These are phyloP conservation scores for Penicillium parvum DNA, from an alignment of 495 filamentous ascomycete genomes.

Conservation along the genomic window DNA sequence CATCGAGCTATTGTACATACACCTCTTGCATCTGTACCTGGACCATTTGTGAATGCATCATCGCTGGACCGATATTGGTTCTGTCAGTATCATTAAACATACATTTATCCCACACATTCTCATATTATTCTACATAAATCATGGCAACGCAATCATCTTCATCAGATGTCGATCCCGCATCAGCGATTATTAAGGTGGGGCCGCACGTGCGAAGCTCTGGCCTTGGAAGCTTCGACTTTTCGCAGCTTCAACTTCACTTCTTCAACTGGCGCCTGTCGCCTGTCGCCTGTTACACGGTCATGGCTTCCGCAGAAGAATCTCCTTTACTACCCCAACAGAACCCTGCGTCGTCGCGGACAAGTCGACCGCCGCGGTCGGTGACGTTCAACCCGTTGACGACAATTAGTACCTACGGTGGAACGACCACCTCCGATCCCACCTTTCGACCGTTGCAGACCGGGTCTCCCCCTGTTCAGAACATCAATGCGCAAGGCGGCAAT, in stretches of 20 bases:
- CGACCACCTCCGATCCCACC: conserved; percentile 41
- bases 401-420: conserved; percentile 51
- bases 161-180: not conserved
- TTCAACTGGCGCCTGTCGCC: conserved; percentile 21
- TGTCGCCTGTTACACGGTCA: conserved; percentile 20
- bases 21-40: not conserved
- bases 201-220: conserved; percentile 32
- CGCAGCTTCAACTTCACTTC: conserved; percentile 5
- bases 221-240: conserved; percentile 13
- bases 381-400: conserved; percentile 67
- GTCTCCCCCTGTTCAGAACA: conserved; percentile 34
- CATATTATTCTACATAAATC: too few species aligned
- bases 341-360: conserved; percentile 37
- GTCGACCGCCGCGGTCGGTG: conserved; percentile 53
- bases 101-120: too few species aligned
- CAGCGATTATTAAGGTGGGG: conserved; percentile 21
- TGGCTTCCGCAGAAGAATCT: conserved; percentile 44
- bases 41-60: too few species aligned
- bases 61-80: too few species aligned
- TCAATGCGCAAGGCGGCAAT: conserved; percentile 26
- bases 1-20: conserved; percentile 5
- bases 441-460: conserved; percentile 39
- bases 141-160: too few species aligned
- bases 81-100: too few species aligned
- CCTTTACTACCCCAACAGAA: conserved; percentile 44